phyloP scores from a whole-genome alignment of 306 rosid species.

The Quercus mongolica region DNA sequence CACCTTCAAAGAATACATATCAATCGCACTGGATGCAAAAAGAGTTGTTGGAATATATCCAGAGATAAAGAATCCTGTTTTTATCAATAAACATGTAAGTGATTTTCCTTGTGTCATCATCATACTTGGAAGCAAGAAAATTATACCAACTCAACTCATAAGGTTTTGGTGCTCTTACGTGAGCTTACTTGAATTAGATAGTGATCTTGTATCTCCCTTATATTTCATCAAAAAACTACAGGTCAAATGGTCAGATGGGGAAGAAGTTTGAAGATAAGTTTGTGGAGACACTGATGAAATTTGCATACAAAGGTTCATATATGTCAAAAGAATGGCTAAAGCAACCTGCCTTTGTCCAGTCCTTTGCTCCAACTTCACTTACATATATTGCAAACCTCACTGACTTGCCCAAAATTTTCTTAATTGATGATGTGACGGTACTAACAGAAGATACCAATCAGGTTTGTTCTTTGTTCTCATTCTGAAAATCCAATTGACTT shows the following conservation, averaged over 20 bases:
- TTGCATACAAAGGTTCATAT: constrained; percentile 80
- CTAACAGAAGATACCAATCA: constrained; percentile 86
- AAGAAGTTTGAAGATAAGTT: constrained; percentile 79
- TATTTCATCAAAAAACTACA: constrained; percentile 11
- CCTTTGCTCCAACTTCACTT: constrained; percentile 90
- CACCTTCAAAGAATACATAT: constrained; percentile 84
- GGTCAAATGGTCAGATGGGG: constrained; percentile 75
- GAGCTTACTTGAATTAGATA: too few species aligned
- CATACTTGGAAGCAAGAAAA: too few species aligned
- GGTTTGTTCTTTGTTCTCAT: constrained; percentile 29
- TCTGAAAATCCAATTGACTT: neutral
- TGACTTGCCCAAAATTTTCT: constrained; percentile 63
- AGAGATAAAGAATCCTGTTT: constrained; percentile 76
- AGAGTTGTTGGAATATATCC: constrained; percentile 97
- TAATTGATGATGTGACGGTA: constrained; percentile 54
- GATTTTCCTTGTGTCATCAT: constrained; percentile 11
- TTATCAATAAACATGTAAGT: constrained; percentile 80
- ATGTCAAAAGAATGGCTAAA: constrained; percentile 77
- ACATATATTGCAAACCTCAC: constrained; percentile 61
- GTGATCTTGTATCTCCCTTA: neutral
- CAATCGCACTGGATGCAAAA: constrained; percentile 74
- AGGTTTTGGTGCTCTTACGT: too few species aligned
- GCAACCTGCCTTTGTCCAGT: constrained; percentile 76
- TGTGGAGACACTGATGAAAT: constrained; percentile 70
- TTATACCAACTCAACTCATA: neutral